Percentiles rank a stretch among this genome's conserved stretches.
These are phyloP conservation scores for Keithomyces neogunnii DNA, from an alignment of 2,329 filamentous ascomycete genomes.

Conservation along the genomic window DNA sequence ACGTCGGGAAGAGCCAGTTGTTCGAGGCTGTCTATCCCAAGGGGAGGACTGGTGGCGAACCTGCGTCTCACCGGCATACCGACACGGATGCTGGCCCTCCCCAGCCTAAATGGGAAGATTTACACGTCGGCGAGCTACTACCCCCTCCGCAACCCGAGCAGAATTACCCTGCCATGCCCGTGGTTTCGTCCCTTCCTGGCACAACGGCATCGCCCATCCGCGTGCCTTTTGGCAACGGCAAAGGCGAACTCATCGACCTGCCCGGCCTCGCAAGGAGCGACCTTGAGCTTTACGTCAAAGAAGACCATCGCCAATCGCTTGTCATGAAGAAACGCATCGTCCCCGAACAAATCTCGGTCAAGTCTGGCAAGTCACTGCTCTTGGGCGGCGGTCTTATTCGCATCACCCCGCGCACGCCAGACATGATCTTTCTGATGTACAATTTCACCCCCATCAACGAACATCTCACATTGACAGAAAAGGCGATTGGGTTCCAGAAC, in stretches of 20 bases:
- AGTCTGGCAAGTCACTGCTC: constrained; percentile 70
- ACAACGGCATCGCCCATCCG: constrained; percentile 94
- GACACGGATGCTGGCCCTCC: constrained; percentile 5
- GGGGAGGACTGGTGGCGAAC: constrained; percentile 39
- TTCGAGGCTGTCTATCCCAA: constrained; percentile 85
- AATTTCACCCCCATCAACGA: constrained; percentile 72
- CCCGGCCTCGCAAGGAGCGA: constrained; percentile 73
- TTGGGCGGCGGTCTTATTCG: constrained; percentile 74
- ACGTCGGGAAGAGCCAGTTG: constrained; percentile 91
- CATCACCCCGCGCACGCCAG: constrained; percentile 62
- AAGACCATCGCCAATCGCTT: constrained; percentile 56
- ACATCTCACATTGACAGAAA: constrained; percentile 72
- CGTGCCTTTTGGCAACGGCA: constrained; percentile 77
- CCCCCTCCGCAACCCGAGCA: constrained; percentile 68
- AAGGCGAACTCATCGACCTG: constrained; percentile 87
- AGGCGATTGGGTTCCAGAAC: constrained; percentile 66
- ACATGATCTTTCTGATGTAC: constrained; percentile 67
- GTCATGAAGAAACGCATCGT: constrained; percentile 72
- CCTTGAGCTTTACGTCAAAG: constrained; percentile 61
- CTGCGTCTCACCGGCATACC: constrained; percentile 11
- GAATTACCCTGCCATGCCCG: constrained; percentile 73
- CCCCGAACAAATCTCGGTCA: constrained; percentile 65
- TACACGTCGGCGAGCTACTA: constrained; percentile 50
- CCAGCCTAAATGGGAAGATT: constrained; percentile 11
- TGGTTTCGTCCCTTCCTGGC: constrained; percentile 79